These are phyloP conservation scores for Cyanidium caldarium DNA, from an alignment of 23 red algal genomes.

Conservation along the genomic window DNA sequence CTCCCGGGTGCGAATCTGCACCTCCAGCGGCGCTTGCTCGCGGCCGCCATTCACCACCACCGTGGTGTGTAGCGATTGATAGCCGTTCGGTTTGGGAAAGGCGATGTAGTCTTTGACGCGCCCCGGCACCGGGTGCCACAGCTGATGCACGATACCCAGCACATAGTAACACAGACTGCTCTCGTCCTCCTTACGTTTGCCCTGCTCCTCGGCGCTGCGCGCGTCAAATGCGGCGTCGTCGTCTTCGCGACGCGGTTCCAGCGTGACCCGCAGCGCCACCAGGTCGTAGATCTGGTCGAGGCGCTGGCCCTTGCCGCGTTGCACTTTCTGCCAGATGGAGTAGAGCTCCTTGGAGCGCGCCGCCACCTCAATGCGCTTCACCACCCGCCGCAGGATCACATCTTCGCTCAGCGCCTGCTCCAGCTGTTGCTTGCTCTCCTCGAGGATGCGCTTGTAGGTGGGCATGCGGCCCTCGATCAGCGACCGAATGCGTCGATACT, in stretches of 20 bases:
- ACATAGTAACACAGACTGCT: slow-evolving; percentile 86
- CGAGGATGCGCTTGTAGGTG: slow-evolving; percentile 12
- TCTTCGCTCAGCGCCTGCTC: slow-evolving; percentile 54
- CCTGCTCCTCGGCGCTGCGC: background rate
- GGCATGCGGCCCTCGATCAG: slow-evolving; percentile 33
- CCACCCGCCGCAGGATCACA: slow-evolving; percentile 45
- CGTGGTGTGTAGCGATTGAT: slow-evolving; percentile 88
- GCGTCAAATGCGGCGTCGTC: background rate
- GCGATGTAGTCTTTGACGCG: slow-evolving; percentile 97
- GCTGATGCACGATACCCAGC: slow-evolving; percentile 52
- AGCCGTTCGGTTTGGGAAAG: slow-evolving; percentile 98
- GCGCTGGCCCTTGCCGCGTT: slow-evolving; percentile 27
- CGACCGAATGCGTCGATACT: slow-evolving; percentile 39
- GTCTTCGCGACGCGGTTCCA: slow-evolving; percentile 27
- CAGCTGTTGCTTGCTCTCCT: slow-evolving; percentile 27
- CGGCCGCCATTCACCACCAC: slow-evolving; percentile 38
- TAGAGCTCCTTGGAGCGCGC: slow-evolving; percentile 59
- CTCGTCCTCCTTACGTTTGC: slow-evolving; percentile 11
- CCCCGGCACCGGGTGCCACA: slow-evolving; percentile 86
- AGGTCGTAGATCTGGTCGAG: slow-evolving; percentile 69
- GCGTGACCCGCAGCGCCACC: slow-evolving; percentile 48
- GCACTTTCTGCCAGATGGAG: slow-evolving; percentile 63
- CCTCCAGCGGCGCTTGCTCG: slow-evolving; percentile 57
- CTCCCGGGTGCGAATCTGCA: slow-evolving; percentile 81
- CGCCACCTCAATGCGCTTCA: slow-evolving; percentile 37